Evolutionary conservation across 257 asterid genomes (phyloP).

Genomic region (Solanum chilense): DNA sequence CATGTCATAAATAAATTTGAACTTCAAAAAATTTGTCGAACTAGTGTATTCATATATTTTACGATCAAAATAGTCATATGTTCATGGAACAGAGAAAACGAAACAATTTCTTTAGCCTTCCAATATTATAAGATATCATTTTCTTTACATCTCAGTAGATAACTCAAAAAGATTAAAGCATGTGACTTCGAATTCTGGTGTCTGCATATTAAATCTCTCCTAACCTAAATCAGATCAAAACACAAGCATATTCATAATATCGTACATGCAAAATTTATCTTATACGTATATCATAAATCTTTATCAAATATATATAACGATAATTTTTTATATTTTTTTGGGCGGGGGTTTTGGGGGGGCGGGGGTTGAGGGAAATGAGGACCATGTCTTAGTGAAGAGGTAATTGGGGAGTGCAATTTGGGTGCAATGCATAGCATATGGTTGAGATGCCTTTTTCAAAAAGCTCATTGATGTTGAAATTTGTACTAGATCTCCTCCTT

Average conservation of each 20-base stretch:
- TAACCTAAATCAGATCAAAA: not conserved
- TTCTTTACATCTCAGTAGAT: too few relatives aligned
- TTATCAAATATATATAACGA: not conserved
- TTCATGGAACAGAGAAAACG: not conserved
- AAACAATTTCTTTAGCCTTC: not conserved
- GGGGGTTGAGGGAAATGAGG: slow-evolving; percentile 5
- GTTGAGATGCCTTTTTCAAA: slow-evolving; percentile 19
- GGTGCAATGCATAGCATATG: not conserved
- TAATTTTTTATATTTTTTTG: not conserved
- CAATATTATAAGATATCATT: not conserved
- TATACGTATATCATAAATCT: not conserved
- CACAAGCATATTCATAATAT: not conserved
- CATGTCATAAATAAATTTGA: not conserved
- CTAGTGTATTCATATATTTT: not conserved
- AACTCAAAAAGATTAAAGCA: not conserved
- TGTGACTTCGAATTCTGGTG: not conserved
- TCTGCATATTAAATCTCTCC: not conserved
- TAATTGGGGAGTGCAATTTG: slow-evolving; percentile 5
- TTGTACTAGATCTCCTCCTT: not conserved
- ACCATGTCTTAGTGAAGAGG: slow-evolving; percentile 8
- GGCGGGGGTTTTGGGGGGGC: not conserved
- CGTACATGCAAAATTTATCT: not conserved
- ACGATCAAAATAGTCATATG: not conserved
- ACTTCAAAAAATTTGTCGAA: not conserved
- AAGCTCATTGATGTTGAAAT: slow-evolving; percentile 12